These are phyloP conservation scores for Aspergillus aculeatinus DNA, from an alignment of 2,329 filamentous ascomycete genomes.

Conservation along the genomic window DNA sequence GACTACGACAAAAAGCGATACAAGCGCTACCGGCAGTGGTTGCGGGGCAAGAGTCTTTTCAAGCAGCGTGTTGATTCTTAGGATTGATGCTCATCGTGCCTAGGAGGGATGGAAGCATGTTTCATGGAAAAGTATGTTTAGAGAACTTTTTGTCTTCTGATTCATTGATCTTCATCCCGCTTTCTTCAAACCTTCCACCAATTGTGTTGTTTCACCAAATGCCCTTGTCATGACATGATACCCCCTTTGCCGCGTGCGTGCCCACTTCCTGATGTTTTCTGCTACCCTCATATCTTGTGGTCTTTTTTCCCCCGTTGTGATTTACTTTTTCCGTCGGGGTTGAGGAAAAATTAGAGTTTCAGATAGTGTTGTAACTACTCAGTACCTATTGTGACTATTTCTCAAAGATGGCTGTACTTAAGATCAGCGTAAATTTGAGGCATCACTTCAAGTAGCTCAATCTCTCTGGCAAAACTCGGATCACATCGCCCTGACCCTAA, in stretches of 20 bases:
- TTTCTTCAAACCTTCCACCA: not conserved
- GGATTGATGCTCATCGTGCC: slow-evolving; percentile 3
- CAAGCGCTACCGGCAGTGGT: slow-evolving; percentile 93
- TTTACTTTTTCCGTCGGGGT: too few species aligned
- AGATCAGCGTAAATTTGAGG: too few species aligned
- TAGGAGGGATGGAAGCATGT: not conserved
- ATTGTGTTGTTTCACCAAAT: not conserved
- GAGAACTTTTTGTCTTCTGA: not conserved
- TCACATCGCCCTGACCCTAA: too few species aligned
- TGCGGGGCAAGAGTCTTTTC: slow-evolving; percentile 91
- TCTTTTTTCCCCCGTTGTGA: too few species aligned
- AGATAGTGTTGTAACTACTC: too few species aligned
- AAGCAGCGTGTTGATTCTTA: slow-evolving; percentile 69
- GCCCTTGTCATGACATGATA: not conserved
- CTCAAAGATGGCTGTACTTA: too few species aligned
- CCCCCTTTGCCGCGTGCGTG: not conserved
- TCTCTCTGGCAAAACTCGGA: too few species aligned
- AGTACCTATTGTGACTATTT: too few species aligned
- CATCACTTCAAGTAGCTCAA: too few species aligned
- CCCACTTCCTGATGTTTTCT: not conserved
- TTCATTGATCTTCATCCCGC: not conserved
- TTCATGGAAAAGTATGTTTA: not conserved
- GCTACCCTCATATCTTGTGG: not conserved
- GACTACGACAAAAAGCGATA: slow-evolving; percentile 91
- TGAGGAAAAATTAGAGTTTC: too few species aligned